Evolutionary conservation across 352 stramenopile species (phyloP).

Genomic region (Phytophthora crassamura): DNA sequence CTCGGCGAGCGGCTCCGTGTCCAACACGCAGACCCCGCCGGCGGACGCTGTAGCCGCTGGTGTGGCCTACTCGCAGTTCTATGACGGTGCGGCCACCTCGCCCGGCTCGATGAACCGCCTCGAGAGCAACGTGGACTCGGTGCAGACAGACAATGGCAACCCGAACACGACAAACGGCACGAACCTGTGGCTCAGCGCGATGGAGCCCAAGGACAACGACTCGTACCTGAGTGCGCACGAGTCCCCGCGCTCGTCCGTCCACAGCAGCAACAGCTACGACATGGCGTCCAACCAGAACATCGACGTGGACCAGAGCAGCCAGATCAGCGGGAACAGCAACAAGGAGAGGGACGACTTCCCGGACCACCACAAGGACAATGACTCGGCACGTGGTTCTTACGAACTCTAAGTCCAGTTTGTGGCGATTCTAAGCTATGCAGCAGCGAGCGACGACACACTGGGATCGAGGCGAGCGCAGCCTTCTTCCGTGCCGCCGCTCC

Average conservation of each 20-base stretch:
- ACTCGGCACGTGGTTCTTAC: conserved; percentile 78
- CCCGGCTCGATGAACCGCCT: conserved; percentile 43
- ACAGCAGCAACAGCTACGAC: conserved; percentile 77
- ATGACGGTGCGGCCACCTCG: conserved; percentile 72
- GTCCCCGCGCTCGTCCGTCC: conserved; percentile 48
- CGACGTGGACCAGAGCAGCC: conserved; percentile 69
- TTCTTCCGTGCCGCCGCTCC: conserved; percentile 18
- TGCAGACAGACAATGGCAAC: conserved; percentile 26
- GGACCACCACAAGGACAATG: conserved; percentile 73
- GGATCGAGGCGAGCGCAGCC: conserved; percentile 32
- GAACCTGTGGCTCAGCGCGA: conserved; percentile 84
- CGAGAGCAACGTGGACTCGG: conserved; percentile 37
- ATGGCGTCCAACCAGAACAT: conserved; percentile 28
- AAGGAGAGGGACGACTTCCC: conserved; percentile 76
- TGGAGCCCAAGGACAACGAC: conserved; percentile 84
- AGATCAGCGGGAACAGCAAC: conserved; percentile 73
- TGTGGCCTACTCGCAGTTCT: conserved; percentile 78
- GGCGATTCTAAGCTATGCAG: conserved; percentile 30
- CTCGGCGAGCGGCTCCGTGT: conserved; percentile 30
- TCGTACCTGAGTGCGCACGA: conserved; percentile 69
- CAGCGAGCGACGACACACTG: conserved; percentile 16
- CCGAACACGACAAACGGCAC: conserved; percentile 46
- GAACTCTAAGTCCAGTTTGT: conserved; percentile 59
- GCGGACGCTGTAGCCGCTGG: conserved; percentile 51
- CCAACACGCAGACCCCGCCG: conserved; percentile 44